Percentiles rank a stretch among this genome's conserved stretches.
Evolutionary conservation across 2,329 filamentous ascomycete genomes (phyloP).

Genomic region (Cordyceps cateniannulata): DNA sequence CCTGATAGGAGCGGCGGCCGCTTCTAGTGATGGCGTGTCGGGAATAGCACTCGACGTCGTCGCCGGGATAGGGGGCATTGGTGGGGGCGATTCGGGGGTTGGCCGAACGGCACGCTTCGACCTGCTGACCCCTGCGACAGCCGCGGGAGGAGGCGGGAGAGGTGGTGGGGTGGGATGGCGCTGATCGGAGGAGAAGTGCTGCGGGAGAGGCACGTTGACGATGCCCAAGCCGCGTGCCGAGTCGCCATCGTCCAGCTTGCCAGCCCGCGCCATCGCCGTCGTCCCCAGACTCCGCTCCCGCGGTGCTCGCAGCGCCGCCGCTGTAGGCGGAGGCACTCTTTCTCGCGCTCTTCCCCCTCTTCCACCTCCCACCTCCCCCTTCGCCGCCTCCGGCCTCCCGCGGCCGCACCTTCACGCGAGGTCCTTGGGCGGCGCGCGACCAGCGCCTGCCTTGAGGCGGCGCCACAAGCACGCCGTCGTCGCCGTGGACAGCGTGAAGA

Average conservation of each 20-base stretch:
- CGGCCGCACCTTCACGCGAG: constrained; percentile 45
- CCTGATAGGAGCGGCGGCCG: neutral
- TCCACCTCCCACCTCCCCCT: neutral
- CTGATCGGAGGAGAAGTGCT: constrained; percentile 18
- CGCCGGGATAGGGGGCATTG: constrained; percentile 19
- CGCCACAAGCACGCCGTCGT: constrained; percentile 57
- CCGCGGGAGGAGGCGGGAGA: constrained; percentile 34
- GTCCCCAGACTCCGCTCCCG: constrained; percentile 31
- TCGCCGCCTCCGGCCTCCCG: constrained; percentile 24
- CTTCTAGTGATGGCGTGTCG: neutral
- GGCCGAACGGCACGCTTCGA: constrained; percentile 14
- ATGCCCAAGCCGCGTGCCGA: constrained; percentile 25
- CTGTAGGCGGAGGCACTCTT: neutral
- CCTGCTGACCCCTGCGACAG: constrained; percentile 17
- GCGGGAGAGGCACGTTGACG: constrained; percentile 18
- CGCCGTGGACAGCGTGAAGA: constrained; percentile 59
- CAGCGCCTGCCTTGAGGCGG: constrained; percentile 39
- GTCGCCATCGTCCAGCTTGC: constrained; percentile 23
- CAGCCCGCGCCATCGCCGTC: constrained; percentile 28
- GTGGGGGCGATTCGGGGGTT: constrained; percentile 24
- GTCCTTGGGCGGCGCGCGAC: constrained; percentile 34
- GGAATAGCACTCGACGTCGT: neutral
- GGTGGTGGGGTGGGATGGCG: constrained; percentile 24
- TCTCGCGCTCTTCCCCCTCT: neutral
- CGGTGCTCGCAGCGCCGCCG: neutral